Conservation (phyloP, 2,329 filamentous ascomycete species). For the Pseudogymnoascus sp. region DNA sequence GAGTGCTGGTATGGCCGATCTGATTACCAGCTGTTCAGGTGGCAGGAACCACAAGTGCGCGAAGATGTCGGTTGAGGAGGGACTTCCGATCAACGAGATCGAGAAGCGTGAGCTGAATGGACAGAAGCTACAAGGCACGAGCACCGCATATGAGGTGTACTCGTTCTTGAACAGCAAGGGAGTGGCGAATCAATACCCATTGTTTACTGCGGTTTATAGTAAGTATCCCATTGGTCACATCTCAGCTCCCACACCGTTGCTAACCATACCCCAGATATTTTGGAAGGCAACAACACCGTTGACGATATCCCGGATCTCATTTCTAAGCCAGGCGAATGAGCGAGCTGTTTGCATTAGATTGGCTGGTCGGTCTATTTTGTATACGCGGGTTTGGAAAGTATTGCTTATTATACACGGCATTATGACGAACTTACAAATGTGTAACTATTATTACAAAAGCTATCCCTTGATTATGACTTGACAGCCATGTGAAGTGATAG, state of each 20-base stretch:
- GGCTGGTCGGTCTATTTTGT: neutral
- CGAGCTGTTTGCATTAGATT: neutral
- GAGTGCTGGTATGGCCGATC: constrained; percentile 86
- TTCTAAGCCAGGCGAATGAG: constrained; percentile 1
- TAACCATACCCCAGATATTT: constrained; percentile 47
- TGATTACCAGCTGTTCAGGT: constrained; percentile 89
- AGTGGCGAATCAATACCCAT: constrained; percentile 74
- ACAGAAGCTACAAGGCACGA: constrained; percentile 92
- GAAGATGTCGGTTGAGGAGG: constrained; percentile 74
- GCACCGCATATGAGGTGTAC: constrained; percentile 86
- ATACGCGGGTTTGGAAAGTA: neutral
- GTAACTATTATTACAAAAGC: neutral
- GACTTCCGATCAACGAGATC: constrained; percentile 75
- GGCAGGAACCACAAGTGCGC: constrained; percentile 93
- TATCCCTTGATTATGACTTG: neutral
- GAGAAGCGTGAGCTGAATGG: constrained; percentile 88
- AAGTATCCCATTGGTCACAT: constrained; percentile 14
- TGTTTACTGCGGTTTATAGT: constrained; percentile 79
- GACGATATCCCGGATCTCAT: constrained; percentile 74
- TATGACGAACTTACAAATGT: neutral
- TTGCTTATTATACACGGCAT: neutral
- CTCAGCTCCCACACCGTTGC: neutral
- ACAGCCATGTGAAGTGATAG: neutral
- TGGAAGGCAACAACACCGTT: constrained; percentile 68
- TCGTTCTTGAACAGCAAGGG: constrained; percentile 74